Evolutionary conservation across 176 grass and related monocot genomes (phyloP), one percentile per base, ranked within the genome.

Genomic region (Phoenix dactylifera): DNA sequence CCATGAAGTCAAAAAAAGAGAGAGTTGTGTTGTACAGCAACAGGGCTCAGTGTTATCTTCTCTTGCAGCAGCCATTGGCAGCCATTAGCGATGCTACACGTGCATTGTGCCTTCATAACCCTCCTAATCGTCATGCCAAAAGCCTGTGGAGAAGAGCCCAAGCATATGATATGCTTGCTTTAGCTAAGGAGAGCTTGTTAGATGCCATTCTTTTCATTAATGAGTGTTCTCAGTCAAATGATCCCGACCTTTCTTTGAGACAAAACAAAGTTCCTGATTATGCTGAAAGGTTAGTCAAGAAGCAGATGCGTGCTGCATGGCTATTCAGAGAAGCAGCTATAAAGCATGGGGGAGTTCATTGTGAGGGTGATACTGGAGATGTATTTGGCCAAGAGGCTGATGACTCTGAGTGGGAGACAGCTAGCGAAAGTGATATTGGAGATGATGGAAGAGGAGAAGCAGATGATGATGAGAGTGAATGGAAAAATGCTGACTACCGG

Each of bases 211-310:
- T 98, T 32, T 98, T 93, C 65, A 98, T 93, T 67, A 98, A 93
- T 50, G 94, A 92, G 68, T 92, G 84, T 19, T 92, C 88, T 54
- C 84, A 88, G 57, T 98, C 88, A 1, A 92, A 71, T 29, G 94
- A 93, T 82, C 82, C 84, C 49, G 94, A 93, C 35, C 67, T 98
- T 44, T 87, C 91, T 51, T 71, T 85, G 72, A 92, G 77, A 67
- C 88, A 98, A 72, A 98, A 90, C 70, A 98, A 98, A 76, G 88
- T 93, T 60, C 94, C 88, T 85, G 94, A 98, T 86, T 98, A 98
- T 76, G 94, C 88, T 22, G 94, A 98, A 79, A 74, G 82, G 28
- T 64, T 98, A 74, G 94, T 92, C 52, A 98, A 98, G 79, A 98
- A 93, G 64, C 84, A 93, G 74, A 98, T 98, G 84, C 82, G 85